Percentiles rank a stretch among this genome's conserved stretches.
Evolutionary conservation across 495 filamentous ascomycete species (phyloP).

Genomic region (Xylaria longipes): DNA sequence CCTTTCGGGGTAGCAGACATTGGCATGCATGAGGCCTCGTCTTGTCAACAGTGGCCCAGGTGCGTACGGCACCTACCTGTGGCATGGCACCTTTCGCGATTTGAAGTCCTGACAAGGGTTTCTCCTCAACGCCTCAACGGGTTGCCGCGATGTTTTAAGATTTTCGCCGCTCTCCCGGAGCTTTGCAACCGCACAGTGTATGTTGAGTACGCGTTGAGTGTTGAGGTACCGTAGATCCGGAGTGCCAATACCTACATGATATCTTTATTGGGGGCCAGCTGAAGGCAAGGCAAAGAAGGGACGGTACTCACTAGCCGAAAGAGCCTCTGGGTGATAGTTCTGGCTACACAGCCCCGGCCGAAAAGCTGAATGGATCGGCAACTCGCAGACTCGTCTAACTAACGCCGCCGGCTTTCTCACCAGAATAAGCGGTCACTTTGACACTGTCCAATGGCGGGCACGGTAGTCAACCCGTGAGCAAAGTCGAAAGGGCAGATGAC

Average conservation of each 20-base stretch:
- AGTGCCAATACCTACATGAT: conserved; percentile 7
- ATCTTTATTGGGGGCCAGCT: conserved; percentile 40
- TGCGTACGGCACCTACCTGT: conserved; percentile 8
- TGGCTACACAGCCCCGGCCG: conserved; percentile 33
- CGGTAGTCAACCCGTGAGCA: conserved; percentile 15
- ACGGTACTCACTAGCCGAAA: conserved; percentile 24
- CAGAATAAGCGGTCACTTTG: conserved; percentile 22
- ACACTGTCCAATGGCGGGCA: conserved; percentile 12
- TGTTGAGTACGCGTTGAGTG: neutral
- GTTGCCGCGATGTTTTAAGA: neutral
- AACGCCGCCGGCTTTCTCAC: conserved; percentile 13
- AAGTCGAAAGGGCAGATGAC: conserved; percentile 16
- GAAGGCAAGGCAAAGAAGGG: conserved; percentile 40
- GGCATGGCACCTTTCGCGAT: neutral
- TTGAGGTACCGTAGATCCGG: neutral
- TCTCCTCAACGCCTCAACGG: conserved; percentile 2
- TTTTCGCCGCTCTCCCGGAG: neutral
- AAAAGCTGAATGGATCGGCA: conserved; percentile 27
- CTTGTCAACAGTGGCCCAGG: conserved; percentile 8
- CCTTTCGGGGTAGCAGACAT: neutral
- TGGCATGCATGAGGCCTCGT: neutral
- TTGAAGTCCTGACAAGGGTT: conserved; percentile 6
- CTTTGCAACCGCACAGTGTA: neutral
- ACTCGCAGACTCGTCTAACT: conserved; percentile 2
- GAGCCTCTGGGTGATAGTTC: conserved; percentile 6